phyloP scores from a whole-genome alignment of 2,329 filamentous ascomycete species.

The Endothia cerciana region DNA sequence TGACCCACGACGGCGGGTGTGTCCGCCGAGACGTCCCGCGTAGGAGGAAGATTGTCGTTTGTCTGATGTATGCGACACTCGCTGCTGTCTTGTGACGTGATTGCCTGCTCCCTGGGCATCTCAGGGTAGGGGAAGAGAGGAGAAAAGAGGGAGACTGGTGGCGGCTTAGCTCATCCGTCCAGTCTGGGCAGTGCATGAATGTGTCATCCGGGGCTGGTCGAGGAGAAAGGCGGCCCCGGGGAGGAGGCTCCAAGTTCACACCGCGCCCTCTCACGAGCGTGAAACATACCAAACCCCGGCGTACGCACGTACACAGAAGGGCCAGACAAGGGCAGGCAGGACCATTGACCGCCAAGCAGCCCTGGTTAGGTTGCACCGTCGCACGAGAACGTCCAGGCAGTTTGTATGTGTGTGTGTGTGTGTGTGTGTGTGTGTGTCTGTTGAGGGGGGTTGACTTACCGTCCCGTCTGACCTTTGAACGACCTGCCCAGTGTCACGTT shows the following conservation, averaged over 20 bases:
- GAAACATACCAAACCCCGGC: background rate
- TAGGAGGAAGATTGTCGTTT: background rate
- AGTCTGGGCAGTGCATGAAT: background rate
- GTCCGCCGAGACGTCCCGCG: conserved; percentile 9
- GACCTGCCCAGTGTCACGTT: background rate
- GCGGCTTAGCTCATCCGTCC: background rate
- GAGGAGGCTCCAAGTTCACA: background rate
- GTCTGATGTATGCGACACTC: too few relatives aligned
- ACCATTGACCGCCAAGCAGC: too few relatives aligned
- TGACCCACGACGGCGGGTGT: conserved; percentile 8
- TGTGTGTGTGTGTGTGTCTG: too few relatives aligned
- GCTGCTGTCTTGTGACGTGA: background rate
- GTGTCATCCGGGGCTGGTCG: background rate
- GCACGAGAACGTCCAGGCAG: too few relatives aligned
- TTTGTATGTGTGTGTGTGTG: too few relatives aligned
- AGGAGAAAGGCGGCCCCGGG: background rate
- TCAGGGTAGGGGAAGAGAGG: background rate
- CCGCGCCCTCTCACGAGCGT: background rate
- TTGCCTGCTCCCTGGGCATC: background rate
- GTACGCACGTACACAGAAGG: background rate
- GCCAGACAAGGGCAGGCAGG: too few relatives aligned
- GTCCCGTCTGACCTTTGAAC: background rate
- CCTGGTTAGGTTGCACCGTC: too few relatives aligned
- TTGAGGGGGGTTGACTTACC: background rate
- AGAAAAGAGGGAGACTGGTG: background rate